Percentiles rank a stretch among this genome's conserved stretches.
Evolutionary conservation across 208 protist genomes (phyloP).

Genomic region (Leishmania turanica): DNA sequence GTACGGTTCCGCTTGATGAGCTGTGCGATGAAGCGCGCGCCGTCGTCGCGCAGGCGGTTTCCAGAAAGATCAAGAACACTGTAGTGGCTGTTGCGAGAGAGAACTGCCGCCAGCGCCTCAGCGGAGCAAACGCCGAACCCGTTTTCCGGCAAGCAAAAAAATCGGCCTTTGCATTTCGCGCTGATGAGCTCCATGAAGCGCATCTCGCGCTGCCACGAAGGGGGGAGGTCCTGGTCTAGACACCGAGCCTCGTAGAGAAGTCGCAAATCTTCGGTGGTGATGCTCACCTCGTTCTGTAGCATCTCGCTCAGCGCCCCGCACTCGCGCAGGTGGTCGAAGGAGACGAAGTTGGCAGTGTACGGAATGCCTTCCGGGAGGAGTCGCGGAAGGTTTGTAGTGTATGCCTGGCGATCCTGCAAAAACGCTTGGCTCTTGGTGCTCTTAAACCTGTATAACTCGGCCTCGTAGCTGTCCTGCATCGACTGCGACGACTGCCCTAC

Average conservation of each 20-base stretch:
- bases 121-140: constrained; percentile 78
- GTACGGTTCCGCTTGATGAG: constrained; percentile 78
- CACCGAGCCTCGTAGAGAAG: constrained; percentile 90
- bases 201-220: constrained; percentile 88
- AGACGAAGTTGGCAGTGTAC: constrained; percentile 89
- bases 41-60: constrained; percentile 90
- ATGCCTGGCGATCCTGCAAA: constrained; percentile 59
- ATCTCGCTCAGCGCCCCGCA: constrained; percentile 51
- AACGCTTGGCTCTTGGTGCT: constrained; percentile 66
- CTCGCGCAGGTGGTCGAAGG: constrained; percentile 78
- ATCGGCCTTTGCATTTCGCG: constrained; percentile 83
- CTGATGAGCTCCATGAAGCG: constrained; percentile 93
- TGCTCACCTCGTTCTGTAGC: constrained; percentile 63
- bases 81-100: constrained; percentile 84
- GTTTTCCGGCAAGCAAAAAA: constrained; percentile 90
- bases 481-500: background rate
- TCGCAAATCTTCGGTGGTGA: constrained; percentile 76
- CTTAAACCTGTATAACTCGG: constrained; percentile 70
- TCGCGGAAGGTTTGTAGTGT: constrained; percentile 51
- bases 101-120: constrained; percentile 76
- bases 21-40: constrained; percentile 75
- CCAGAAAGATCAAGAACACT: constrained; percentile 91
- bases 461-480: constrained; percentile 27
- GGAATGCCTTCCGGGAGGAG: constrained; percentile 84
- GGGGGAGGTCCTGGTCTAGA: constrained; percentile 78